Conservation (phyloP, 495 filamentous ascomycete species). For the Xylaria acuta region DNA sequence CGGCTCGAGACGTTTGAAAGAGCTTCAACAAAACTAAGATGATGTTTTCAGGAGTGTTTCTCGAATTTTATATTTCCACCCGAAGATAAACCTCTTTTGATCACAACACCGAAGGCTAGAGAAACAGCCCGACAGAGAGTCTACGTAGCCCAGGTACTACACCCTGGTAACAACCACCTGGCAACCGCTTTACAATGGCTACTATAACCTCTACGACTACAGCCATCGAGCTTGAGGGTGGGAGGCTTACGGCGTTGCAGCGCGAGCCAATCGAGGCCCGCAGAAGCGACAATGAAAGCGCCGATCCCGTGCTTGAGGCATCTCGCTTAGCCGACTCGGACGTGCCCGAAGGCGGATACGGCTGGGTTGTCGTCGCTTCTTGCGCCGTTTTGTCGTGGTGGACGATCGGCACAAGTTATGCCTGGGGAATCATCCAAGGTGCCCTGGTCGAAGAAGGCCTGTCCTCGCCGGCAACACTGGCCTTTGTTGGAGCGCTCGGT, state of each 20-base stretch:
- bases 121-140: neutral
- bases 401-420: slow-evolving; percentile 59
- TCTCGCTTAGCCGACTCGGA: slow-evolving; percentile 55
- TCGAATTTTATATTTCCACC: neutral
- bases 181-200: slow-evolving; percentile 10
- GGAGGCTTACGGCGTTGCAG: neutral
- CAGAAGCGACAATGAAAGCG: slow-evolving; percentile 4
- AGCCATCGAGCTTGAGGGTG: slow-evolving; percentile 1
- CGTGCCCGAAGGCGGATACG: slow-evolving; percentile 65
- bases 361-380: slow-evolving; percentile 61
- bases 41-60: neutral
- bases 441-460: slow-evolving; percentile 56
- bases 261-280: slow-evolving; percentile 13
- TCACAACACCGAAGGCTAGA: neutral
- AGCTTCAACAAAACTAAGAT: neutral
- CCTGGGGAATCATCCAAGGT: slow-evolving; percentile 65
- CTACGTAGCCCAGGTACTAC: neutral
- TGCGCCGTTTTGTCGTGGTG: slow-evolving; percentile 62
- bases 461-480: slow-evolving; percentile 55
- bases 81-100: neutral
- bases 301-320: slow-evolving; percentile 55
- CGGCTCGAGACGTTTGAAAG: neutral
- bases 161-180: too few relatives aligned
- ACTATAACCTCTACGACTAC: slow-evolving; percentile 18
- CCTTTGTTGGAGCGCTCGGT: slow-evolving; percentile 62